Evolutionary conservation across 768 basidiomycete genomes (phyloP), one percentile per base, ranked within the genome.

Genomic region (Leccinellum albellum): DNA sequence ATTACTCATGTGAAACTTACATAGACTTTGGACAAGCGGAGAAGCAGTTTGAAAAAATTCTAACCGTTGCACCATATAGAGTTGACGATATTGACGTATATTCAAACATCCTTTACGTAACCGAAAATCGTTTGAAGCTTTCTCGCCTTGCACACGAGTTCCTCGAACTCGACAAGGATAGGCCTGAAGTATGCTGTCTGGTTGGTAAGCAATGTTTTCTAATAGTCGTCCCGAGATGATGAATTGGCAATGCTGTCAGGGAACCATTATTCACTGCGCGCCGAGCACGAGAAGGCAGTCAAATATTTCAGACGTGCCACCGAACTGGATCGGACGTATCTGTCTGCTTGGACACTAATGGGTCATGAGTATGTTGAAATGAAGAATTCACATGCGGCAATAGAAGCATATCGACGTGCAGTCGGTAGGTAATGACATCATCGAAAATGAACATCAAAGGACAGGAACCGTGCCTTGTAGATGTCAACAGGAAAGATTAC

Each of bases 321-420:
- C n/a, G 88, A 95, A 66, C 83, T 99, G 48, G 95, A 99, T 71
- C 83, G 91, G 54, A 94, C 90, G 2, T 98, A 94, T 73, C 80
- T 98, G 46, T 91, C 94, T 7, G 97, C 97, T 6, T 99, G 97
- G 97, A 98, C 96, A 4, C 75, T 99, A 61, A 94, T 99, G 93
- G 97, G 97, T 1, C 97, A 99, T 67, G 97, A 98, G 73, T 98
- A 91, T 65, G 90, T 99, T 45, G 97, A 99, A 75, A 87, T 97
- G 87, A 98, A 98, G 75, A 98, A 99, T 72, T 94, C 94, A 5
- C 95, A 98, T 78, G 97, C 97, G 2, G 96, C 97, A 15, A 97
- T 98, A 54, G 97, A 98, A 74, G 91, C 94, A 10, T 99, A 98
- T 73, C 84, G 97, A 54, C 83, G 94, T 68, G 97, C 97, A 52